Percentiles rank a stretch among this genome's conserved stretches.
phyloP scores from a whole-genome alignment of 768 basidiomycete genomes.

The Boletus patriciae region DNA sequence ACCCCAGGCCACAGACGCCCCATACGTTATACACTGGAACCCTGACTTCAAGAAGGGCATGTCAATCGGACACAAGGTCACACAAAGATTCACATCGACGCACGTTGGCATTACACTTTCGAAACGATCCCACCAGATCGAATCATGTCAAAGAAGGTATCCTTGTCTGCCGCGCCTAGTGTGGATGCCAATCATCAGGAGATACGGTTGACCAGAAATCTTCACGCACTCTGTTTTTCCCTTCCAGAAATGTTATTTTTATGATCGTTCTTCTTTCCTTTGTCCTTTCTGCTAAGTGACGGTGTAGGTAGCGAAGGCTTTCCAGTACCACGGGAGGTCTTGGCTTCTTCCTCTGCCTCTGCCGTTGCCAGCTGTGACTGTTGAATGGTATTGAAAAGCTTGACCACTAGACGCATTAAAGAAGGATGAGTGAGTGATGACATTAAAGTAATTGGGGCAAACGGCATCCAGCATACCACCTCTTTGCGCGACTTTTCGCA shows the following conservation, averaged over 20 bases:
- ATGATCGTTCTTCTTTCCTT: slow-evolving; percentile 49
- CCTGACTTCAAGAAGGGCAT: background rate
- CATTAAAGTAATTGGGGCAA: background rate
- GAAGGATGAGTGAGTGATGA: background rate
- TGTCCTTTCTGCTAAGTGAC: slow-evolving; percentile 47
- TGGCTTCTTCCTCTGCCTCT: slow-evolving; percentile 54
- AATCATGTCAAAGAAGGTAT: slow-evolving; percentile 82
- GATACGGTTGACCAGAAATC: slow-evolving; percentile 3
- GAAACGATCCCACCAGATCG: slow-evolving; percentile 79
- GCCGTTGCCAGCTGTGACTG: slow-evolving; percentile 66
- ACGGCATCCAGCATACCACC: slow-evolving; percentile 53
- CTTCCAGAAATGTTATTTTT: slow-evolving; percentile 55
- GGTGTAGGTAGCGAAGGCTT: slow-evolving; percentile 75
- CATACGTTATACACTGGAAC: background rate
- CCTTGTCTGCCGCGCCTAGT: slow-evolving; percentile 60
- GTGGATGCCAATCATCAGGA: slow-evolving; percentile 6
- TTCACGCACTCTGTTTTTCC: slow-evolving; percentile 55
- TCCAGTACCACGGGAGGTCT: slow-evolving; percentile 65
- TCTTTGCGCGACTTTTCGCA: slow-evolving; percentile 82
- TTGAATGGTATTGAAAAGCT: slow-evolving; percentile 84
- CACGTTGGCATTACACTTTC: slow-evolving; percentile 43
- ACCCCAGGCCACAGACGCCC: background rate
- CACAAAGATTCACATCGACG: background rate
- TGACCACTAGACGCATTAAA: slow-evolving; percentile 54
- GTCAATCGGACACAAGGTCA: background rate